Evolutionary conservation across 495 filamentous ascomycete species (phyloP).

Genomic region (Penicillium alfredii): DNA sequence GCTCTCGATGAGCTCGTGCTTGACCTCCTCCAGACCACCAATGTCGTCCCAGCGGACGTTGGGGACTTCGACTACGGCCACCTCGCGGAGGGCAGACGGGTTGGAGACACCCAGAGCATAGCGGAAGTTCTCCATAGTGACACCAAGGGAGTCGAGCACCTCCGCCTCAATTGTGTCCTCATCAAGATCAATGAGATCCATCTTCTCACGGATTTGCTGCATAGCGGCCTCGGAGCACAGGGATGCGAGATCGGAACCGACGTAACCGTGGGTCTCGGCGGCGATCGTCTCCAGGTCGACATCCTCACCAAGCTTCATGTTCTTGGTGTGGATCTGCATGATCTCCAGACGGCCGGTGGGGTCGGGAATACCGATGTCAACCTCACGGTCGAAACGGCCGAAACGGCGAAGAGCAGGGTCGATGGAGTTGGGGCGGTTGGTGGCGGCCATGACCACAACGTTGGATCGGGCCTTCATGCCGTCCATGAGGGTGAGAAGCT

Average conservation of each 20-base stretch:
- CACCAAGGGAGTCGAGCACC: conserved; percentile 94
- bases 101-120: conserved; percentile 97
- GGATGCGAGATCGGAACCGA: conserved; percentile 97
- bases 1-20: conserved; percentile 98
- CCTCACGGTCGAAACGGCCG: conserved; percentile 96
- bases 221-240: conserved; percentile 98
- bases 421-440: conserved; percentile 94
- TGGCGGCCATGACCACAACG: conserved; percentile 97
- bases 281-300: conserved; percentile 96
- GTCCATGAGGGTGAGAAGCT: conserved; percentile 97
- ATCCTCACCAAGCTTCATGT: conserved; percentile 98
- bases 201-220: conserved; percentile 99
- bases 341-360: conserved; percentile 98
- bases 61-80: conserved; percentile 97
- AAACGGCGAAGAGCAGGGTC: conserved; percentile 91
- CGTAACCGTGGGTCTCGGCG: conserved; percentile 96
- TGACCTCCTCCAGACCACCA: conserved; percentile 95
- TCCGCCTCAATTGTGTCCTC: conserved; percentile 99
- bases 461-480: conserved; percentile 99
- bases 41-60: conserved; percentile 99
- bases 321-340: conserved; percentile 98
- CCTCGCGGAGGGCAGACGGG: conserved; percentile 96
- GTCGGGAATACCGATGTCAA: conserved; percentile 96
- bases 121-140: conserved; percentile 99
- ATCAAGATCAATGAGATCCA: conserved; percentile 98